Percentiles rank a stretch among this genome's conserved stretches.
Conservation (phyloP, 192 early-diverging fungal genomes). For the Backusella mclennaniae region DNA sequence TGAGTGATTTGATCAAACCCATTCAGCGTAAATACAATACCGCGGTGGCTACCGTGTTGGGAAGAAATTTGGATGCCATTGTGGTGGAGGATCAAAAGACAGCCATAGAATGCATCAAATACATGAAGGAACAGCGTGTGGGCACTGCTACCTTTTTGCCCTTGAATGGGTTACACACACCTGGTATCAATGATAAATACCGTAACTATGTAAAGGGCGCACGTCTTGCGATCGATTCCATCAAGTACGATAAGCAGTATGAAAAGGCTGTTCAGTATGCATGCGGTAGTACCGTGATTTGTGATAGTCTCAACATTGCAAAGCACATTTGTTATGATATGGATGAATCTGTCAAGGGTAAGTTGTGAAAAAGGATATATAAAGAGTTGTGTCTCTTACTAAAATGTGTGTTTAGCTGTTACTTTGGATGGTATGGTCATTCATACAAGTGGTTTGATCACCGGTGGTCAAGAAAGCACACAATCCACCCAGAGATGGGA, state of each 20-base stretch:
- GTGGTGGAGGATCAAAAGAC: constrained; percentile 91
- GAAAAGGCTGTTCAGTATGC: constrained; percentile 88
- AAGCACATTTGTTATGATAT: constrained; percentile 83
- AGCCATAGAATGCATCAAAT: constrained; percentile 94
- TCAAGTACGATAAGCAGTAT: constrained; percentile 75
- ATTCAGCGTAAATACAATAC: constrained; percentile 90
- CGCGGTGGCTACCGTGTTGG: constrained; percentile 84
- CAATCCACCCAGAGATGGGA: constrained; percentile 74
- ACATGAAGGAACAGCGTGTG: constrained; percentile 87
- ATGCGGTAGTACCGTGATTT: constrained; percentile 91
- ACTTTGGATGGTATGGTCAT: constrained; percentile 93
- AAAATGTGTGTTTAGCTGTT: constrained; percentile 53
- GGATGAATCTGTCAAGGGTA: constrained; percentile 80
- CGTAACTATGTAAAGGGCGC: constrained; percentile 79
- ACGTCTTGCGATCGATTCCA: constrained; percentile 89
- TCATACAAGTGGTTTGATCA: constrained; percentile 96
- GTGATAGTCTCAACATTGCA: constrained; percentile 84
- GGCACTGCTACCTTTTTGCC: constrained; percentile 96
- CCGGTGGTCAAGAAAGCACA: constrained; percentile 66
- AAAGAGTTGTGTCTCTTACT: neutral
- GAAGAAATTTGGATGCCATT: constrained; percentile 91
- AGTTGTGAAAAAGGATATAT: neutral
- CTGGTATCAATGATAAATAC: constrained; percentile 78
- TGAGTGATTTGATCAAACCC: constrained; percentile 89
- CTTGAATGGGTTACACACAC: constrained; percentile 74